Base-by-base conservation (phyloP, 192 early-diverging fungal species). In the Chytriomyces sp. region DNA sequence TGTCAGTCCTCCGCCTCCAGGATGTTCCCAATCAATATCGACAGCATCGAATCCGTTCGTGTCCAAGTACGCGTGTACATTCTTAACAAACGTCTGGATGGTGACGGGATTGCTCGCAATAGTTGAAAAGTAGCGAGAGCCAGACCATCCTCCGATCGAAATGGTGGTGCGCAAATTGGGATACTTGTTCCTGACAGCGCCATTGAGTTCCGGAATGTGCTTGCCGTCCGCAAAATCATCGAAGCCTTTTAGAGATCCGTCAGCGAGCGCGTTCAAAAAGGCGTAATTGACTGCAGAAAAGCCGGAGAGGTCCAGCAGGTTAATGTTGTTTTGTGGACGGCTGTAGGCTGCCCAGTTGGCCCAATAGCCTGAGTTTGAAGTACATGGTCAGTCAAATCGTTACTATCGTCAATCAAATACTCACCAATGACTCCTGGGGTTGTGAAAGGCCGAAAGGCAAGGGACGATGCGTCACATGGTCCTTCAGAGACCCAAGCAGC, bases 231-330 rank as follows among this genome's bases (percentile, higher is more conserved):
- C 39, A 2, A 52, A 19, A 14, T 38, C 12, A 32, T 65, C 64
- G 30, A 65, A 65, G 30, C 40, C 25, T 10, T 19, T 31, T 6
- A 65, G 26, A 19, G 22, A 12, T 1, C 52, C 44, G 36, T 68
- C 54, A 17, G 52, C n/a, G 14, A 68, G 34, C 1, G 54, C 33
- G n/a, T 68, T 68, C 52, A 68, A 68, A 28, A 68, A 68, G 10
- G 65, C 65, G 65, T 68, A 68, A 28, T 68, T 68, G 31, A 68
- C 38, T 22, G 54, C 65, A 57, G 22, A 36, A 33, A 68, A 53
- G 8, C 65, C 65, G 7, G 65, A 37, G 52, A 68, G 38, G 39
- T 68, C 65, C n/a, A 68, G 14, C 31, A 38, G 36, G 30, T 31
- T 38, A 26, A 57, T 17, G 34, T 34, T 57, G 33, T 68, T 68